Evolutionary conservation across 352 stramenopile species (phyloP).

Genomic region (Salisapilia sapeloensis): DNA sequence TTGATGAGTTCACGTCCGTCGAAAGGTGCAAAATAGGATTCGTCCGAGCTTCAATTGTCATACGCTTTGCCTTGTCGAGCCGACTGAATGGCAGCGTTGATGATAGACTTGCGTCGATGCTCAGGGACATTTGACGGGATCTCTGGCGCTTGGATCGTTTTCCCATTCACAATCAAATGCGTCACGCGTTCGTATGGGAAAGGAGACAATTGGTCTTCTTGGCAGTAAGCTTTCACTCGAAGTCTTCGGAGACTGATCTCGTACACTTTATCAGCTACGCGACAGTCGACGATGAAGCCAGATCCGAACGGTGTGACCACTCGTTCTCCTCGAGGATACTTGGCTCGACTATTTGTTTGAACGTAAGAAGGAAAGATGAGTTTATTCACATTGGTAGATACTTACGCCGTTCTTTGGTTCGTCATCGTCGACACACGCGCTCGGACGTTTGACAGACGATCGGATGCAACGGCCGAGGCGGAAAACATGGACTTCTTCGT

Average conservation of each 20-base stretch:
- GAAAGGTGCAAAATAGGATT: neutral
- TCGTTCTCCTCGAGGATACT: conserved; percentile 59
- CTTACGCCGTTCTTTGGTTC: too few relatives aligned
- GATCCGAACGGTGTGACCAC: conserved; percentile 64
- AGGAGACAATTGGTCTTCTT: conserved; percentile 32
- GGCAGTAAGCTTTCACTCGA: conserved; percentile 50
- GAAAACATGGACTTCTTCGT: too few relatives aligned
- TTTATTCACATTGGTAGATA: too few relatives aligned
- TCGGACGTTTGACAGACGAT: too few relatives aligned
- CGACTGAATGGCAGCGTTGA: conserved; percentile 48
- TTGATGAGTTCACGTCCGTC: too few relatives aligned
- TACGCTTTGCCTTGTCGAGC: conserved; percentile 12
- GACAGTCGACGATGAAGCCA: conserved; percentile 45
- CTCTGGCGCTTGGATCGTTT: conserved; percentile 37
- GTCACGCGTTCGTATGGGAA: conserved; percentile 79
- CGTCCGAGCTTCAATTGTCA: neutral
- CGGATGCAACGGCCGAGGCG: too few relatives aligned
- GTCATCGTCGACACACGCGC: too few relatives aligned
- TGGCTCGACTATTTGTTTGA: conserved; percentile 25
- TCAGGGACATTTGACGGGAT: conserved; percentile 50
- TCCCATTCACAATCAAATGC: conserved; percentile 70
- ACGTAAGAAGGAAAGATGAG: too few relatives aligned
- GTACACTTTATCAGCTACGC: conserved; percentile 55
- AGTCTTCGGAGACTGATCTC: conserved; percentile 61
- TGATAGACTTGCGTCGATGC: conserved; percentile 50